Conservation (phyloP, 2,329 filamentous ascomycete genomes). For the Botryotinia globosa region DNA sequence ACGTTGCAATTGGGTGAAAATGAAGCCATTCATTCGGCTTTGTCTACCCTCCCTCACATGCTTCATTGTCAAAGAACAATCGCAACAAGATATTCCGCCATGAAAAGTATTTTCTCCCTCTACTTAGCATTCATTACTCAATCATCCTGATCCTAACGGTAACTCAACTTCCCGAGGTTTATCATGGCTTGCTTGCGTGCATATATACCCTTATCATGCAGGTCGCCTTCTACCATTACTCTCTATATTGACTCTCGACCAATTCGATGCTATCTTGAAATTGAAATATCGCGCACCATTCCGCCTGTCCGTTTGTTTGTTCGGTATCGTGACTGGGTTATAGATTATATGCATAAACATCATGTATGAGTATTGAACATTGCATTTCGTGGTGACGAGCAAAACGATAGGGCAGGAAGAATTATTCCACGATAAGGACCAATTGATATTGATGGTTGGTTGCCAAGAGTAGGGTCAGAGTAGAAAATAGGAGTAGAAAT, state of each 20-base stretch:
- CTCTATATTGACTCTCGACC: background rate
- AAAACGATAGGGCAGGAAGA: background rate
- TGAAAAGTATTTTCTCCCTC: background rate
- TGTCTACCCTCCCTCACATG: background rate
- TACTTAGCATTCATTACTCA: background rate
- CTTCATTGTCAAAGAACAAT: background rate
- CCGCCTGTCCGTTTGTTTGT: conserved; percentile 10
- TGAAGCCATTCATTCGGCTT: background rate
- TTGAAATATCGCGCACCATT: conserved; percentile 1
- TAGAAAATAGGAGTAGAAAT: background rate
- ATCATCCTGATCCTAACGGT: background rate
- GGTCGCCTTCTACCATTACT: background rate
- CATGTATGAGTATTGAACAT: background rate
- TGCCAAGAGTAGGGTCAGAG: conserved; percentile 7
- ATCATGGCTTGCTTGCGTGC: background rate
- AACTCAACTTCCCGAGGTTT: background rate
- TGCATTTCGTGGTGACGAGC: background rate
- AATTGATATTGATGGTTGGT: background rate
- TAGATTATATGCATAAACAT: background rate
- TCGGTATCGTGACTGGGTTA: conserved; percentile 9
- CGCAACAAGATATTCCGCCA: background rate
- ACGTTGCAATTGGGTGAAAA: conserved; percentile 9
- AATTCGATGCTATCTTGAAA: background rate
- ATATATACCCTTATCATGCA: background rate
- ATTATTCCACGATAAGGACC: background rate